Percentiles rank a stretch among this genome's conserved stretches.
Conservation (phyloP, 1,284 basidiomycete species). For the Phellopilus nigrolimitatus region DNA sequence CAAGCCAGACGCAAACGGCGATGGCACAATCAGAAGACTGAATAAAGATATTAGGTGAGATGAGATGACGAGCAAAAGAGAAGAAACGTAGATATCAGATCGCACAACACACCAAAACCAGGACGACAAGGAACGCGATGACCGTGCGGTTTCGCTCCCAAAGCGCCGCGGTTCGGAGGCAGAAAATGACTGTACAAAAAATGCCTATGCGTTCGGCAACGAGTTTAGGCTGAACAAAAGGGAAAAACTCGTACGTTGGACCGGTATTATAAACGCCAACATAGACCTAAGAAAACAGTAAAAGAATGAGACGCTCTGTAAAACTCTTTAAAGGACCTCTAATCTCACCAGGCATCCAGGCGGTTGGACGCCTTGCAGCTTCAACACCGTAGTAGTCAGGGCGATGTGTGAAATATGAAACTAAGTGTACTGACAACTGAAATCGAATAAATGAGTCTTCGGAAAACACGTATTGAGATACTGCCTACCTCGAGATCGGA, state of each 20-base stretch:
- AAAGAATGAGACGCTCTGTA: neutral
- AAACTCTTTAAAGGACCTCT: neutral
- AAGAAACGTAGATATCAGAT: too few relatives aligned
- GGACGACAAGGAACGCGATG: conserved; percentile 1
- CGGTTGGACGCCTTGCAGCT: conserved; percentile 6
- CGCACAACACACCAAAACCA: conserved; percentile 5
- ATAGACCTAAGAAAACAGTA: conserved; percentile 12
- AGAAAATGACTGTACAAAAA: conserved; percentile 10
- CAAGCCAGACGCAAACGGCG: neutral
- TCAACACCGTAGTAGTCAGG: neutral
- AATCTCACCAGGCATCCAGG: conserved; percentile 16
- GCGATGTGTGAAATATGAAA: neutral
- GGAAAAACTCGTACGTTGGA: conserved; percentile 10
- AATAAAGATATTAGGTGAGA: too few relatives aligned
- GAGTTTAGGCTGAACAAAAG: neutral
- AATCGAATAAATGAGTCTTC: neutral
- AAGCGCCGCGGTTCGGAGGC: conserved; percentile 13
- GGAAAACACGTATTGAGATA: neutral
- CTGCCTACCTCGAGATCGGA: neutral
- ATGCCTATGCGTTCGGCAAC: neutral
- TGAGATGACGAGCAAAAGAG: too few relatives aligned
- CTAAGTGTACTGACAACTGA: conserved; percentile 4
- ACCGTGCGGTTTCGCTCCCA: conserved; percentile 14
- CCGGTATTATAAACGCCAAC: conserved; percentile 12
- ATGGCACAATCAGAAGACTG: neutral